Conservation (phyloP, 495 filamentous ascomycete species). For the Penicillium odoratum region DNA sequence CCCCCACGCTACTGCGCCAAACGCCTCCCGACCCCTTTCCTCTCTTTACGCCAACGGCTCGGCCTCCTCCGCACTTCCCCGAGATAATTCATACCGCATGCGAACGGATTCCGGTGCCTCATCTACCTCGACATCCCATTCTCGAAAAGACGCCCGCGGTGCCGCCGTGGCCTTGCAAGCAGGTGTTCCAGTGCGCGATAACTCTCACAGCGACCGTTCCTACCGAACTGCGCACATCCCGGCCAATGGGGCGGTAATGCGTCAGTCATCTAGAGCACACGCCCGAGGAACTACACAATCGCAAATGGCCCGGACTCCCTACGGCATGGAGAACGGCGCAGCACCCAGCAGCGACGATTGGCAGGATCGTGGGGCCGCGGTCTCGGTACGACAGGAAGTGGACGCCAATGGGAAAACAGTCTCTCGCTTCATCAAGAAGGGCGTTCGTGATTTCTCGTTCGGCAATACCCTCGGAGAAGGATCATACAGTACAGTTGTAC, state of each 20-base stretch:
- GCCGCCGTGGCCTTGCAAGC: slow-evolving; percentile 63
- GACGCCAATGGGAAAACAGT: slow-evolving; percentile 84
- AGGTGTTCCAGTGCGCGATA: slow-evolving; percentile 64
- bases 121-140: slow-evolving; percentile 55
- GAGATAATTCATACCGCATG: slow-evolving; percentile 56
- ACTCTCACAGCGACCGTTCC: slow-evolving; percentile 66
- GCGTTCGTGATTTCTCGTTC: slow-evolving; percentile 95
- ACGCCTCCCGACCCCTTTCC: slow-evolving; percentile 54
- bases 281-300: slow-evolving; percentile 48
- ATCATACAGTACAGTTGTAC: slow-evolving; percentile 95
- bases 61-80: slow-evolving; percentile 35
- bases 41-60: slow-evolving; percentile 53
- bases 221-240: slow-evolving; percentile 60
- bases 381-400: slow-evolving; percentile 71
- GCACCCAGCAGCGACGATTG: slow-evolving; percentile 82
- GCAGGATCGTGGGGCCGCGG: slow-evolving; percentile 89
- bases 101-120: slow-evolving; percentile 66
- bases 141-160: slow-evolving; percentile 61
- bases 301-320: slow-evolving; percentile 56
- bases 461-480: slow-evolving; percentile 91
- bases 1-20: slow-evolving; percentile 38
- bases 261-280: slow-evolving; percentile 46
- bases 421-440: slow-evolving; percentile 86
- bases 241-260: slow-evolving; percentile 57
- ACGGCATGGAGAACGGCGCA: slow-evolving; percentile 64